Base-by-base conservation (phyloP, 176 grass and related monocot genomes). In the Poa annua region DNA sequence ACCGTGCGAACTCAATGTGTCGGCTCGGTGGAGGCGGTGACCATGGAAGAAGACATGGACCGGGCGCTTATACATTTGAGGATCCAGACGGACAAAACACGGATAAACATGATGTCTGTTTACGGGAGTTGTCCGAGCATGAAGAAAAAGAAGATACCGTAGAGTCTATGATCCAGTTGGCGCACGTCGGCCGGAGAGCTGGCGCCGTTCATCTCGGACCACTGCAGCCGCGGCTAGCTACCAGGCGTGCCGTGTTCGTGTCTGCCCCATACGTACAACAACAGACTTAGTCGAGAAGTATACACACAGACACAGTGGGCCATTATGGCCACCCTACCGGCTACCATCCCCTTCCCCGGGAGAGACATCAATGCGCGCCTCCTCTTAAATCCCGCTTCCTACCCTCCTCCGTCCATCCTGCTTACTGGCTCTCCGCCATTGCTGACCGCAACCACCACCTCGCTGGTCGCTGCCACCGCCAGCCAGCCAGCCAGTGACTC, bases 321-420 rank as follows among this genome's bases (percentile, higher is more conserved):
- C 74, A 83, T 88, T 71, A 84, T 79, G 66, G 81, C 75, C 86
- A 73, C 80, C 54, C 64, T 63, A 71, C 64, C 65, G 0, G 75
- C 79, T 38, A 78, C 86, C 80, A 72, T 20, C 63, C 51, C 25
- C 25, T 15, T 38, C 11, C 79, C 71, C 66, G 12, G 56, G 17
- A 12, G 53, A 26, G 20, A 66, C 67, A 84, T 88, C 50, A 88
- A 88, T 88, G 82, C 69, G 32, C 32, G 48, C 76, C 7, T n/a
- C 60, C 26, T 63, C 60, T 80, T 76, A 85, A 80, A 77, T 36
- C 70, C 47, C 0, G 51, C 71, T 48, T 32, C 76, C 36, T 42
- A 38, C 29, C 29, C n/a, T 14, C 34, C 34, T 22, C 11, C 44
- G 29, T 22, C 36, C 6, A 8, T 75, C 29, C 29, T 38, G 25